Evolutionary conservation across 805 yeast species (phyloP).

Genomic region (Zygotorulaspora danielsina): DNA sequence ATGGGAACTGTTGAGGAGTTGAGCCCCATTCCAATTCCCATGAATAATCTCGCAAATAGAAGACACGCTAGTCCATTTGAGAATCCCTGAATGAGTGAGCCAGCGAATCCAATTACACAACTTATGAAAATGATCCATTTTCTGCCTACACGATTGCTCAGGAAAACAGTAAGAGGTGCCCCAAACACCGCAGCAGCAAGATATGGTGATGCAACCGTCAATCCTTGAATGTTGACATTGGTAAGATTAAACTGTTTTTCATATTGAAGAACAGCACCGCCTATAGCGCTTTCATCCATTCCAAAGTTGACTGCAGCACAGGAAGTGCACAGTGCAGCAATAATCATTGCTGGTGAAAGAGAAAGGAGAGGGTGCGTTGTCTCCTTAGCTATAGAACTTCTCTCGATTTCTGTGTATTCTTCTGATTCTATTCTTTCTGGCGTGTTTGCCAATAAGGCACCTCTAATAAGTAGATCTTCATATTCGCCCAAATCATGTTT

Average conservation of each 20-base stretch:
- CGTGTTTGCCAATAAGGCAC: constrained; percentile 55
- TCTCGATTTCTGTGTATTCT: constrained; percentile 34
- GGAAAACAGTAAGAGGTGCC: constrained; percentile 51
- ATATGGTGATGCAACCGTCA: constrained; percentile 63
- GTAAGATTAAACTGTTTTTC: constrained; percentile 44
- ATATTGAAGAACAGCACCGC: constrained; percentile 60
- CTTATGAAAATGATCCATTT: constrained; percentile 56
- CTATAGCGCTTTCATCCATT: constrained; percentile 68
- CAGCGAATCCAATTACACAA: constrained; percentile 52
- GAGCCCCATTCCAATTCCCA: constrained; percentile 68
- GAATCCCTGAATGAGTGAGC: constrained; percentile 64
- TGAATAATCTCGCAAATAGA: constrained; percentile 58
- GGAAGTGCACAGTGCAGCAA: constrained; percentile 55
- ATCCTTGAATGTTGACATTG: constrained; percentile 47
- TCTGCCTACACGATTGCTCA: constrained; percentile 53
- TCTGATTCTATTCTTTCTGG: constrained; percentile 42
- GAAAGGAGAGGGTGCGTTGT: constrained; percentile 45
- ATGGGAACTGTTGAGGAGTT: constrained; percentile 75
- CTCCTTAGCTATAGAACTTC: constrained; percentile 40
- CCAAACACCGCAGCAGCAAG: constrained; percentile 53
- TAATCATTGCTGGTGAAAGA: constrained; percentile 47
- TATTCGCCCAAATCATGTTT: constrained; percentile 18
- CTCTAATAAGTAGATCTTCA: constrained; percentile 42
- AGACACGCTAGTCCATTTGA: constrained; percentile 57
- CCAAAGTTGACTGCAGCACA: constrained; percentile 63